Percentiles rank a stretch among this genome's conserved stretches.
Evolutionary conservation across 1,139 yeast species (phyloP).

Genomic region (Fermentozyma sake): DNA sequence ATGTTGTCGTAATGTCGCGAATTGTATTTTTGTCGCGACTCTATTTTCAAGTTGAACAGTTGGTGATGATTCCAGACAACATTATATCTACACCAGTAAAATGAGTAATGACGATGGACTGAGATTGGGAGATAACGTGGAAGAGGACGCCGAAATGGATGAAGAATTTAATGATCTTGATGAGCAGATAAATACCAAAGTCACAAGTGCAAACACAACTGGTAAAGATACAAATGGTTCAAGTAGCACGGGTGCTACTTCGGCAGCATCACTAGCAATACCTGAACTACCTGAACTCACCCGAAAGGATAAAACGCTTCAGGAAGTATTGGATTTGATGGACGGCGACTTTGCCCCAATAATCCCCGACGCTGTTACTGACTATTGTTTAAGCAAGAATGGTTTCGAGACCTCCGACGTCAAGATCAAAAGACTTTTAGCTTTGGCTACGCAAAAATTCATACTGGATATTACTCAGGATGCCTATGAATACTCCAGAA

Average conservation of each 20-base stretch:
- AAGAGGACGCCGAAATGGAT: conserved; percentile 29
- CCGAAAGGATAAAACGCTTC: conserved; percentile 80
- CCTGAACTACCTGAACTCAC: conserved; percentile 68
- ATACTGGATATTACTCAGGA: conserved; percentile 93
- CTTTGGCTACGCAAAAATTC: conserved; percentile 94
- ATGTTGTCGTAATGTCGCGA: too few species aligned
- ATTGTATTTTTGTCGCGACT: too few species aligned
- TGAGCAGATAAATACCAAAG: conserved; percentile 7
- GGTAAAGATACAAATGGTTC: not conserved
- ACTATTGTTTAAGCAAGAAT: conserved; percentile 81
- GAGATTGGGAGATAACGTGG: conserved; percentile 6
- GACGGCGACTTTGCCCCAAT: conserved; percentile 89
- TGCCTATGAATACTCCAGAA: conserved; percentile 92
- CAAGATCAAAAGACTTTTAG: conserved; percentile 78
- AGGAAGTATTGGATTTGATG: conserved; percentile 83
- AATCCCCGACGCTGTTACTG: conserved; percentile 97
- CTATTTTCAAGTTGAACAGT: too few species aligned
- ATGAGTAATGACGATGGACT: too few species aligned
- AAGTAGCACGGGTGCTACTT: not conserved
- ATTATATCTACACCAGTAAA: too few species aligned
- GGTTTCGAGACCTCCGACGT: conserved; percentile 83
- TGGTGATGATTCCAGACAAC: too few species aligned
- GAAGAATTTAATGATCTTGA: conserved; percentile 16
- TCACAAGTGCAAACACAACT: not conserved
- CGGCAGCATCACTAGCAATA: conserved; percentile 4